Percentiles rank a stretch among this genome's conserved stretches.
Evolutionary conservation across 306 rosid genomes (phyloP).

Genomic region (Inga oerstediana): DNA sequence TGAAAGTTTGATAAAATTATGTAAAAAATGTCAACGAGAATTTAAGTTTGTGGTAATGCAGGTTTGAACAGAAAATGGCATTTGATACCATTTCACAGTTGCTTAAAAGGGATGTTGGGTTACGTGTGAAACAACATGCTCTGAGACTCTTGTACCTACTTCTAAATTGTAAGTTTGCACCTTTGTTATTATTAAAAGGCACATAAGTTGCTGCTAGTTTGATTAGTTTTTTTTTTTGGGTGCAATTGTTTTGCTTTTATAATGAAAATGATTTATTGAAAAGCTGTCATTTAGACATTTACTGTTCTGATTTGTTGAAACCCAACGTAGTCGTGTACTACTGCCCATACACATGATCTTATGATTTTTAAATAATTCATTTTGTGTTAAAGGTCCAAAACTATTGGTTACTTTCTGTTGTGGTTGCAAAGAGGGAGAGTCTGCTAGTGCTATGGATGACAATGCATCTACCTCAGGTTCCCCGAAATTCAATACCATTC

Average conservation of each 20-base stretch:
- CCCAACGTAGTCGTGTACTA: background rate
- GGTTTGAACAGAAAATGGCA: constrained; percentile 60
- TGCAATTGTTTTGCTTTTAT: constrained; percentile 10
- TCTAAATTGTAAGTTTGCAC: constrained; percentile 70
- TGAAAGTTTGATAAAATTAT: constrained; percentile 26
- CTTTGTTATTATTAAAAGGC: constrained; percentile 7
- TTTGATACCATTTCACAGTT: constrained; percentile 65
- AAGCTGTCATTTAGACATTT: background rate
- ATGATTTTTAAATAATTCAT: constrained; percentile 22
- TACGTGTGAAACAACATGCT: constrained; percentile 59
- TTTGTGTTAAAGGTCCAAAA: constrained; percentile 70
- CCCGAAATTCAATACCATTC: constrained; percentile 46
- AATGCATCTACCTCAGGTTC: constrained; percentile 42
- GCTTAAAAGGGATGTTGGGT: constrained; percentile 76
- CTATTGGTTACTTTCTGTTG: constrained; percentile 63
- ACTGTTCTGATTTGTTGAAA: constrained; percentile 11
- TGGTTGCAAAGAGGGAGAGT: constrained; percentile 57
- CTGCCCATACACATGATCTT: constrained; percentile 22
- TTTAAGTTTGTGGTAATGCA: constrained; percentile 42
- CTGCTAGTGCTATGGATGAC: constrained; percentile 39
- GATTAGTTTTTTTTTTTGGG: background rate
- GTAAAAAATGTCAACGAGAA: constrained; percentile 2
- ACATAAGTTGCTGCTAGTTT: constrained; percentile 12
- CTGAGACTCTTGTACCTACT: constrained; percentile 72
- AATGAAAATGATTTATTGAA: constrained; percentile 15